Evolutionary conservation across 257 asterid genomes (phyloP).

Genomic region (Salvia splendens): DNA sequence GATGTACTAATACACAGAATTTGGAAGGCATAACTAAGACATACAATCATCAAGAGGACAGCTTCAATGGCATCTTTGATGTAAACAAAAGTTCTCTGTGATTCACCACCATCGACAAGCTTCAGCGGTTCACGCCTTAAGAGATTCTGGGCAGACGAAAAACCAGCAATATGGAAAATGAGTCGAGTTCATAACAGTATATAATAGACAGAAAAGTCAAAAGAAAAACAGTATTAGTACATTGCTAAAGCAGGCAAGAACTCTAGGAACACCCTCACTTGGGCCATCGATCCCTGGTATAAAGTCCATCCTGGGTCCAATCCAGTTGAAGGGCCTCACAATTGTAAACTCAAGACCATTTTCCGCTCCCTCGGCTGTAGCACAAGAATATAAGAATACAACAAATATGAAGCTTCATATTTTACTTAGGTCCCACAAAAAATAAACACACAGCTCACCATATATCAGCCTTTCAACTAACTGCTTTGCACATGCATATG

Average conservation of each 20-base stretch:
- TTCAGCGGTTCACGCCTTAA: constrained; percentile 86
- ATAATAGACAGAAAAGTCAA: constrained; percentile 6
- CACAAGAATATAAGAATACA: constrained; percentile 28
- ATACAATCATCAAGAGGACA: constrained; percentile 83
- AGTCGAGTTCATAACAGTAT: constrained; percentile 28
- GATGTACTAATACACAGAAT: not conserved
- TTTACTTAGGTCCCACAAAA: constrained; percentile 24
- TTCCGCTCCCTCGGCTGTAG: constrained; percentile 97
- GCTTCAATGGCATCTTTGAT: constrained; percentile 96
- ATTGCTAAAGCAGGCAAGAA: constrained; percentile 93
- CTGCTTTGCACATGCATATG: constrained; percentile 96
- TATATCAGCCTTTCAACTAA: constrained; percentile 88
- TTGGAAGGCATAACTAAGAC: constrained; percentile 27
- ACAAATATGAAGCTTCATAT: not conserved
- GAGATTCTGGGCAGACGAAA: constrained; percentile 57
- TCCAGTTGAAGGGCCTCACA: constrained; percentile 98
- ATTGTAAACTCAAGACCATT: constrained; percentile 89
- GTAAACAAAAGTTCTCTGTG: constrained; percentile 90
- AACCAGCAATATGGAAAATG: constrained; percentile 25
- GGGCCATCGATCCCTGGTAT: constrained; percentile 98
- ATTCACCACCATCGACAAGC: constrained; percentile 95
- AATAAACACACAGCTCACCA: constrained; percentile 54
- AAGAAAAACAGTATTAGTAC: constrained; percentile 44
- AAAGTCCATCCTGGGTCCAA: constrained; percentile 98
- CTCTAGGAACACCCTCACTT: constrained; percentile 96